Evolutionary conservation across 306 rosid genomes (phyloP).

Genomic region (Cucurbita pepo): DNA sequence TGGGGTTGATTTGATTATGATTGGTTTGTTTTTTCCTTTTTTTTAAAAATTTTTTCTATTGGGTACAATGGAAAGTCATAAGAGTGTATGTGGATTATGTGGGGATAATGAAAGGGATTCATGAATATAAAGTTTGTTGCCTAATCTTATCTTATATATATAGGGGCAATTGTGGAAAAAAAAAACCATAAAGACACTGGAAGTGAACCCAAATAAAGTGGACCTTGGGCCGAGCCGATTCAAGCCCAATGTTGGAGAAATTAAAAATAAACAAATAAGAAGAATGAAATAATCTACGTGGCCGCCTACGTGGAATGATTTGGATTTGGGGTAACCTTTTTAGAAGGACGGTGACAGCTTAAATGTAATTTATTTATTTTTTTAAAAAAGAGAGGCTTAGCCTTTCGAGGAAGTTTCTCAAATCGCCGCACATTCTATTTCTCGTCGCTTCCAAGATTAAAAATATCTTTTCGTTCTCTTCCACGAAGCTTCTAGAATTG

Average conservation of each 20-base stretch:
- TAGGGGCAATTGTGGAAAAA: background rate
- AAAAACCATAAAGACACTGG: background rate
- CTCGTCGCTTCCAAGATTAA: background rate
- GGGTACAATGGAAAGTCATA: background rate
- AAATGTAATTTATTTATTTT: too few species aligned
- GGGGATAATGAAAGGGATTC: background rate
- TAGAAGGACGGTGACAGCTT: background rate
- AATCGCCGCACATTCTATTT: background rate
- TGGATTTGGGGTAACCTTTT: background rate
- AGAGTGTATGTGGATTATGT: background rate
- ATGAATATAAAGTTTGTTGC: background rate
- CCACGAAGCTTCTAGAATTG: constrained; percentile 70
- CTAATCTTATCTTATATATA: background rate
- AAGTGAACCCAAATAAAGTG: background rate
- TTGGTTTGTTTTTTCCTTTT: background rate
- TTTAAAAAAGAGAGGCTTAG: background rate
- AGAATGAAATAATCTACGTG: background rate
- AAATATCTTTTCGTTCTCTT: background rate
- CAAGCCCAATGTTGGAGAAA: background rate
- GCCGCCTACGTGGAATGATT: background rate
- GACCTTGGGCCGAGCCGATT: background rate
- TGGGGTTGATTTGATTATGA: background rate
- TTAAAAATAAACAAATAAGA: too few species aligned
- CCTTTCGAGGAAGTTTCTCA: background rate
- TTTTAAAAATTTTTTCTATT: too few species aligned